A percentile compares a stretch with the other conserved stretches of the same genome.
Evolutionary conservation across 192 early-diverging fungal species (phyloP).

Genomic region (Umbelopsis isabellina): DNA sequence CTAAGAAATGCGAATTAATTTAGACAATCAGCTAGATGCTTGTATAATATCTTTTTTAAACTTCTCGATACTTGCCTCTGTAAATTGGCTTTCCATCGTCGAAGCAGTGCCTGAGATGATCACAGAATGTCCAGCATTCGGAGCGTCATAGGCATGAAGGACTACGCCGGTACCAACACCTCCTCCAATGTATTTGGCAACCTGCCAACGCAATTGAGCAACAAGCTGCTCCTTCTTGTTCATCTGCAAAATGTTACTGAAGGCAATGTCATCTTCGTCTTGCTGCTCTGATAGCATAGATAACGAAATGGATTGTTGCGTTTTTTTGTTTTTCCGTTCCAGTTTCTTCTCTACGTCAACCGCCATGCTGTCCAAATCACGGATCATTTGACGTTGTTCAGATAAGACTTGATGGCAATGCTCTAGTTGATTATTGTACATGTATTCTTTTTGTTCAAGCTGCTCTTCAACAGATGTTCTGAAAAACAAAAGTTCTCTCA

Average conservation of each 20-base stretch:
- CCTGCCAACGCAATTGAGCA: constrained; percentile 22
- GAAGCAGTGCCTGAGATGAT: constrained; percentile 29
- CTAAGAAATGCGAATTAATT: neutral
- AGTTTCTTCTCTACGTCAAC: constrained; percentile 22
- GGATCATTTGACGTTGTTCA: constrained; percentile 25
- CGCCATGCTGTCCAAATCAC: constrained; percentile 20
- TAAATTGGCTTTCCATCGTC: constrained; percentile 5
- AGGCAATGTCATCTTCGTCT: neutral
- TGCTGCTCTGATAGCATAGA: neutral
- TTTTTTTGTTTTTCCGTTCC: neutral
- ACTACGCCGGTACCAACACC: constrained; percentile 27
- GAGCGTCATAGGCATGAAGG: constrained; percentile 28
- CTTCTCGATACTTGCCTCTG: constrained; percentile 5
- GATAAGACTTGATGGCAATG: constrained; percentile 24
- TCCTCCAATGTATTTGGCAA: constrained; percentile 27
- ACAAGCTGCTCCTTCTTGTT: constrained; percentile 23
- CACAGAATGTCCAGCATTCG: constrained; percentile 24
- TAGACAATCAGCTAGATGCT: neutral
- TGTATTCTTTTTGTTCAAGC: constrained; percentile 28
- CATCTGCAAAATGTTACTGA: constrained; percentile 12
- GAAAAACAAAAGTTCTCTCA: constrained; percentile 25
- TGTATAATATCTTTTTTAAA: neutral
- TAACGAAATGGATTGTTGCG: neutral
- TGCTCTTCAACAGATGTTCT: constrained; percentile 17
- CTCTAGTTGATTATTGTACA: constrained; percentile 22